Conservation (phyloP, 192 early-diverging fungal genomes). For the Geosiphon pyriformis region DNA sequence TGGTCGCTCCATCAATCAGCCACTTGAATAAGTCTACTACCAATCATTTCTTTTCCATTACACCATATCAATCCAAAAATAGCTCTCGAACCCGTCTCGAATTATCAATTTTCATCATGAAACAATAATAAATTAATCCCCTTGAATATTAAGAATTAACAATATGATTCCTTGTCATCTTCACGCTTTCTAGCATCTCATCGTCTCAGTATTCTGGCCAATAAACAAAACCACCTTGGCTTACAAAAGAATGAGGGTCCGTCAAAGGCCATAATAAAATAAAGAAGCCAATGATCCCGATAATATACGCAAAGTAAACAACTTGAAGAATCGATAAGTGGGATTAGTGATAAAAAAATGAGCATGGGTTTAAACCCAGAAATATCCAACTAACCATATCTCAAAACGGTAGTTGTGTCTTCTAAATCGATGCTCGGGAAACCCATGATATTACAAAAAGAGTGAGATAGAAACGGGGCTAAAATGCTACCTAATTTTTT, state of each 20-base stretch:
- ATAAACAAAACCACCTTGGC: too few relatives aligned
- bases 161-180: too few relatives aligned
- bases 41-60: too few relatives aligned
- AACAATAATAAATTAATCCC: too few relatives aligned
- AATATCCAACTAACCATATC: neutral
- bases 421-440: conserved; percentile 44
- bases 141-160: too few relatives aligned
- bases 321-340: neutral
- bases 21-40: too few relatives aligned
- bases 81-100: too few relatives aligned
- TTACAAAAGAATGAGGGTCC: neutral
- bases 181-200: too few relatives aligned
- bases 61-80: too few relatives aligned
- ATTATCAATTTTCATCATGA: too few relatives aligned
- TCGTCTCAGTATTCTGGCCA: too few relatives aligned
- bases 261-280: conserved; percentile 8
- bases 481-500: conserved; percentile 44
- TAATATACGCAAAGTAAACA: neutral
- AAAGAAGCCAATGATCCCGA: neutral
- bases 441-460: conserved; percentile 73
- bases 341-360: neutral
- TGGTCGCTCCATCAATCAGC: too few relatives aligned
- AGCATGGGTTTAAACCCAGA: neutral
- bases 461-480: conserved; percentile 53
- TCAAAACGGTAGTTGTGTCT: neutral